phyloP scores from a whole-genome alignment of 169 alveolate genomes.

The Babesia gibsoni region DNA sequence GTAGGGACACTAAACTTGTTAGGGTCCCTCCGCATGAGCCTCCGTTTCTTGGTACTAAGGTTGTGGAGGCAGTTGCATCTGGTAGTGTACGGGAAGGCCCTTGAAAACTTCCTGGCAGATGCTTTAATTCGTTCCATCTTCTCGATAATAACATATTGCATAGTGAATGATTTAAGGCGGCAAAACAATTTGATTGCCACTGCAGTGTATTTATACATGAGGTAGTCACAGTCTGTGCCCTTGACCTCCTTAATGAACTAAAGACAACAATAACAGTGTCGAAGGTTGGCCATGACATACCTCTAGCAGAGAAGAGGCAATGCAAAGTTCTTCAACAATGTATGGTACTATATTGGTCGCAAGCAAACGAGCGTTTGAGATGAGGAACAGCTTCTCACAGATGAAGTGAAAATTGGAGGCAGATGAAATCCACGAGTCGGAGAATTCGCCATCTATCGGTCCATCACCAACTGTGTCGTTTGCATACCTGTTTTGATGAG shows the following conservation, averaged over 20 bases:
- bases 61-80: too few relatives aligned
- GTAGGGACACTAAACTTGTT: too few relatives aligned
- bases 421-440: conserved; percentile 62
- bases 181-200: not conserved
- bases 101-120: too few relatives aligned
- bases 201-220: conserved; percentile 7
- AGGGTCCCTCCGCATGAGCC: too few relatives aligned
- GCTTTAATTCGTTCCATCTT: too few relatives aligned
- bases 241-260: conserved; percentile 4
- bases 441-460: conserved; percentile 61
- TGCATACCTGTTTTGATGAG: conserved; percentile 23
- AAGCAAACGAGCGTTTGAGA: conserved; percentile 32
- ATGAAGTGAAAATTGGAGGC: conserved; percentile 61
- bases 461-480: not conserved
- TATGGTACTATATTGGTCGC: conserved; percentile 29
- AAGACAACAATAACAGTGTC: too few relatives aligned
- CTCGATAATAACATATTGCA: too few relatives aligned
- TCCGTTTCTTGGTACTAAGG: too few relatives aligned
- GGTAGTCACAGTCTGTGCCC: not conserved
- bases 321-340: conserved; percentile 60
- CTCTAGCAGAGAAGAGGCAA: conserved; percentile 54
- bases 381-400: conserved; percentile 66
- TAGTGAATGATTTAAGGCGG: not conserved
- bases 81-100: too few relatives aligned
- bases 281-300: not conserved